These are phyloP conservation scores for Mycena vulgaris DNA, from an alignment of 768 basidiomycete genomes.

Conservation along the genomic window DNA sequence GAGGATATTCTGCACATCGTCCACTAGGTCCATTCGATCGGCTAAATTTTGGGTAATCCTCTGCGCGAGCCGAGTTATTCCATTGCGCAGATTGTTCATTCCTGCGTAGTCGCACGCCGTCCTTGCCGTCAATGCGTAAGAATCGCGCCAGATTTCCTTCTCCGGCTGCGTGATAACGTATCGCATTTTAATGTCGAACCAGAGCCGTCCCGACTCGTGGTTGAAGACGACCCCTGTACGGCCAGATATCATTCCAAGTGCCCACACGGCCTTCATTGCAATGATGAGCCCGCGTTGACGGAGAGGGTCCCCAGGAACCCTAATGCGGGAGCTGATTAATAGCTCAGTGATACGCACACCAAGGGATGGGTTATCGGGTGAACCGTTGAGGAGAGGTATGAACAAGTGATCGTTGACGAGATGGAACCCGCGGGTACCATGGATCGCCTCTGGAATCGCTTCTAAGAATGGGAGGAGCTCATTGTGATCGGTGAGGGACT, in stretches of 20 bases:
- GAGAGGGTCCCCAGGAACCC: not conserved
- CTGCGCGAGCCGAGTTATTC: not conserved
- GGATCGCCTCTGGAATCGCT: too few species aligned
- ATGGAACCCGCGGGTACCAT: too few species aligned
- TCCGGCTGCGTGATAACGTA: not conserved
- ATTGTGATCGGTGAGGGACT: too few species aligned
- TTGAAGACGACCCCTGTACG: not conserved
- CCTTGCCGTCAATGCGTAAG: not conserved
- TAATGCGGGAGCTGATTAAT: not conserved
- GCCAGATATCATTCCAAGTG: too few species aligned
- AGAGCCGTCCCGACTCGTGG: not conserved
- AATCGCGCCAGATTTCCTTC: not conserved
- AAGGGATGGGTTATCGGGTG: not conserved
- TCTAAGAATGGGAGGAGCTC: too few species aligned
- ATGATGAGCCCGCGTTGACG: not conserved
- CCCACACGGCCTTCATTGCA: constrained; percentile 9
- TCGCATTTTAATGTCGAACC: too few species aligned
- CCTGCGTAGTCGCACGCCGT: not conserved
- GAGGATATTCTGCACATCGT: not conserved
- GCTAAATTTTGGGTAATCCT: not conserved
- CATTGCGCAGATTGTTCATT: not conserved
- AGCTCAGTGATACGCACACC: not conserved
- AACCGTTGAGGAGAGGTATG: not conserved
- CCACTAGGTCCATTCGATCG: not conserved
- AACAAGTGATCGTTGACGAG: too few species aligned